These are phyloP conservation scores for Kluyveromyces lactis DNA, from an alignment of 805 yeast species.

Conservation along the genomic window DNA sequence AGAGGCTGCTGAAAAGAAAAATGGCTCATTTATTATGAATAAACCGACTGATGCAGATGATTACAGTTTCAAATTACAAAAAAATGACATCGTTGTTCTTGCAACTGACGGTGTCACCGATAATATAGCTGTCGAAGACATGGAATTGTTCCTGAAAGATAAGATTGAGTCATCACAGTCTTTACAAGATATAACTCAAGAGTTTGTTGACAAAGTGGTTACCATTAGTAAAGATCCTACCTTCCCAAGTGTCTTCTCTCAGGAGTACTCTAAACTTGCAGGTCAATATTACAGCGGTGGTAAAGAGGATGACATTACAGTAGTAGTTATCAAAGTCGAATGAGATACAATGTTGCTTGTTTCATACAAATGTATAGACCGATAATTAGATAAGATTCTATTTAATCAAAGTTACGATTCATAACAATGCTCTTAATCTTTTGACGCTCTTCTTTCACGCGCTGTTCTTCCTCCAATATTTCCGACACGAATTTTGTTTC, in stretches of 20 bases:
- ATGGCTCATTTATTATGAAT: slow-evolving; percentile 62
- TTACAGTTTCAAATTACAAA: slow-evolving; percentile 54
- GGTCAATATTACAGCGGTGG: slow-evolving; percentile 79
- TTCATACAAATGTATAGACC: neutral
- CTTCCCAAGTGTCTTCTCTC: slow-evolving; percentile 81
- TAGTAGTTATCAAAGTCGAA: slow-evolving; percentile 62
- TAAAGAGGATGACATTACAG: slow-evolving; percentile 90
- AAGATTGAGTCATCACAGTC: slow-evolving; percentile 22
- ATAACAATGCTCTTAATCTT: slow-evolving; percentile 49
- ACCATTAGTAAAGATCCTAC: slow-evolving; percentile 61
- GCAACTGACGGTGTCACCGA: slow-evolving; percentile 95
- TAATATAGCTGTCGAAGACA: slow-evolving; percentile 66
- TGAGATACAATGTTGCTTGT: slow-evolving; percentile 6
- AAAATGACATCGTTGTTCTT: slow-evolving; percentile 69
- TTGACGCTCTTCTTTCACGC: slow-evolving; percentile 44
- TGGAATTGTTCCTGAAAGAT: slow-evolving; percentile 59
- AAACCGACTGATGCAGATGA: slow-evolving; percentile 61
- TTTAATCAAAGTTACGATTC: slow-evolving; percentile 28
- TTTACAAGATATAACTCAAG: slow-evolving; percentile 40
- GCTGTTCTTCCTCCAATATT: slow-evolving; percentile 42
- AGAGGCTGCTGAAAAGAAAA: slow-evolving; percentile 44
- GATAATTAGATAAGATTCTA: neutral
- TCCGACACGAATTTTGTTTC: slow-evolving; percentile 46
- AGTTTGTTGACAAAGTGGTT: slow-evolving; percentile 59
- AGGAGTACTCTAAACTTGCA: slow-evolving; percentile 56